phyloP scores from a whole-genome alignment of 345 rosid genomes.

The Ceriops decandra region DNA sequence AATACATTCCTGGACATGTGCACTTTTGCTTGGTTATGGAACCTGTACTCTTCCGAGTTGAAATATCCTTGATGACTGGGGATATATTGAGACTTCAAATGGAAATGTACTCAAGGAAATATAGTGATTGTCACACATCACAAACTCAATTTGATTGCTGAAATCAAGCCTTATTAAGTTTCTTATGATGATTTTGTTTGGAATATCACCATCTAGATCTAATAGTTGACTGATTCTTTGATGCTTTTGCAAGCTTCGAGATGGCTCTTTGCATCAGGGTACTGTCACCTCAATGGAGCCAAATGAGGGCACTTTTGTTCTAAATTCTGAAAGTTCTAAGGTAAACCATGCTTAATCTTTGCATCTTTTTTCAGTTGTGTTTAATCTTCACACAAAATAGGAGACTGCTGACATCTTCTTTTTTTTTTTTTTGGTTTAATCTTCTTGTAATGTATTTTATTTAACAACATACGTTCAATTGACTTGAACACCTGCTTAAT shows the following conservation, averaged over 20 bases:
- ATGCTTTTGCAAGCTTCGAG: constrained; percentile 65
- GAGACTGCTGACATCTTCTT: not conserved
- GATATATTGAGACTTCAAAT: not conserved
- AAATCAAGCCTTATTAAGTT: not conserved
- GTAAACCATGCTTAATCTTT: constrained; percentile 30
- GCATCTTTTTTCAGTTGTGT: constrained; percentile 6
- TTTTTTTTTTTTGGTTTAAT: not conserved
- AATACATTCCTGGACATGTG: not conserved
- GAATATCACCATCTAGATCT: not conserved
- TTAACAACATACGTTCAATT: not conserved
- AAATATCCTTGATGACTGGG: not conserved
- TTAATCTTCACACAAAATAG: not conserved
- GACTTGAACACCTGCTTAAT: too few relatives aligned
- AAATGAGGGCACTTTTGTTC: constrained; percentile 71
- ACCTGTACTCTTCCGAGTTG: not conserved
- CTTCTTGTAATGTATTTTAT: too few relatives aligned
- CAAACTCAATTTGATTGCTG: not conserved
- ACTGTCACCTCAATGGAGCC: constrained; percentile 97
- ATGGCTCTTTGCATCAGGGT: constrained; percentile 81
- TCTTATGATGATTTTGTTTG: not conserved
- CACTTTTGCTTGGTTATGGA: not conserved
- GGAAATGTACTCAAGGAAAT: not conserved
- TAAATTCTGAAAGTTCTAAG: constrained; percentile 67
- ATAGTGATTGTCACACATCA: too few relatives aligned
- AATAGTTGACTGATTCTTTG: constrained; percentile 15